phyloP scores from a whole-genome alignment of 192 early-diverging fungal species.

The Irineochytrium annulatum region DNA sequence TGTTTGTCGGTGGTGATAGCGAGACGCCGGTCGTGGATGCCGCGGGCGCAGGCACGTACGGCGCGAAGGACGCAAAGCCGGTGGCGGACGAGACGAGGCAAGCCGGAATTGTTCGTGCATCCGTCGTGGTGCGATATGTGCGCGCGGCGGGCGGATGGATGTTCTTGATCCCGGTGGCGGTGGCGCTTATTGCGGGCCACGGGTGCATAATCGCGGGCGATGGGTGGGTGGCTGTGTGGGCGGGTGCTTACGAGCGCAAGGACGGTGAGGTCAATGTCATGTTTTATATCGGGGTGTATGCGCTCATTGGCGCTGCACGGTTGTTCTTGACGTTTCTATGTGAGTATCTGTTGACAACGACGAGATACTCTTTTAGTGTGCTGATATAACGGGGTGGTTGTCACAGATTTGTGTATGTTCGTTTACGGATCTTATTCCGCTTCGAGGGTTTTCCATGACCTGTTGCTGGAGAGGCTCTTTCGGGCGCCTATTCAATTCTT shows the following conservation, averaged over 20 bases:
- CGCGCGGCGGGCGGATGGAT: slow-evolving; percentile 40
- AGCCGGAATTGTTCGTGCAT: slow-evolving; percentile 36
- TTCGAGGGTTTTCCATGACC: slow-evolving; percentile 26
- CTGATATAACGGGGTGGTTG: neutral
- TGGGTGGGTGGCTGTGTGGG: neutral
- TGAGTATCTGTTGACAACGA: neutral
- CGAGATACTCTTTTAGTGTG: neutral
- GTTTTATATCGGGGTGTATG: no score
- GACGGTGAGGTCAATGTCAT: neutral
- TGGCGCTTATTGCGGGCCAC: neutral
- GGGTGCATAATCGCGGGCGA: neutral
- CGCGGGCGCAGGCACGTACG: slow-evolving; percentile 7
- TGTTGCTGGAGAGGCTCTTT: slow-evolving; percentile 21
- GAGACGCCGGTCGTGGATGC: neutral
- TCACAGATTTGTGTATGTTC: slow-evolving; percentile 8
- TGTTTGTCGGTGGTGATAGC: neutral
- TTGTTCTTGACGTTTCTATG: neutral
- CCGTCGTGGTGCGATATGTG: slow-evolving; percentile 39
- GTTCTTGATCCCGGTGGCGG: slow-evolving; percentile 20
- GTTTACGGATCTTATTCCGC: slow-evolving; percentile 26
- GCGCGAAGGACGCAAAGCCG: slow-evolving; percentile 21
- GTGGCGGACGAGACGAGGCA: slow-evolving; percentile 41
- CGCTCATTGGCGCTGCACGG: no score
- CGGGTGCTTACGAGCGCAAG: neutral
- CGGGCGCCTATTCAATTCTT: slow-evolving; percentile 52